Evolutionary conservation across 1,284 basidiomycete genomes (phyloP), one percentile per base, ranked within the genome.

Genomic region (Thelephora terrestris): DNA sequence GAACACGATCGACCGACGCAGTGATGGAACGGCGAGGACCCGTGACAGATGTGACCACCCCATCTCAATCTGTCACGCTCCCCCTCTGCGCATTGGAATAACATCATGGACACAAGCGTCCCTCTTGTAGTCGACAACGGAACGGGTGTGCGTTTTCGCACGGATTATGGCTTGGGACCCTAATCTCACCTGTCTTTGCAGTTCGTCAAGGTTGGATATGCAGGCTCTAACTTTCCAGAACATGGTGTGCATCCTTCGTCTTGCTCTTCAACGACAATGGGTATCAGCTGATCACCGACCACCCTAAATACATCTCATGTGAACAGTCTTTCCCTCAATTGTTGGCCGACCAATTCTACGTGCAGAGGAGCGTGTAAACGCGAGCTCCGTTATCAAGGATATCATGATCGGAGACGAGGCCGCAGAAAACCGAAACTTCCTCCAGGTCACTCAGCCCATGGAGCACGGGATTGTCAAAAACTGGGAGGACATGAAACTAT

Each of bases 121-220:
- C 95, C 94, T 43, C 72, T 98, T 54, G 93, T 98, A 49, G 91
- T 98, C 47, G 94, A 98, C 65, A 97, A 97, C 59, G 95, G 95
- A 65, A 98, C 95, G 46, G 95, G 94, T 53, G 93, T 95, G 69
- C 66, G 89, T 68, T 54, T 3, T 14, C 17, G 43, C n/a, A 44
- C 23, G 20, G 36, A 29, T 23, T 43, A 45, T 39, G 32, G 32
- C 12, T 45, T 49, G 6, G 34, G 53, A 50, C 51, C 36, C 14
- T 49, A 52, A 27, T 48, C 51, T 53, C 35, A 49, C 29, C 39
- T 24, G 35, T 27, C 29, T 43, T 38, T 48, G 52, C 67, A 95
- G 91, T 96, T 95, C 64, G 95, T 99, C 61, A 99, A 98, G 78
- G 93, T 95, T 43, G 95, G 95, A 51, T 99, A 91, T 64, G 94